Percentiles rank a stretch among this genome's conserved stretches.
These are phyloP conservation scores for Lachancea sp. DNA, from an alignment of 805 yeast genomes.

Conservation along the genomic window DNA sequence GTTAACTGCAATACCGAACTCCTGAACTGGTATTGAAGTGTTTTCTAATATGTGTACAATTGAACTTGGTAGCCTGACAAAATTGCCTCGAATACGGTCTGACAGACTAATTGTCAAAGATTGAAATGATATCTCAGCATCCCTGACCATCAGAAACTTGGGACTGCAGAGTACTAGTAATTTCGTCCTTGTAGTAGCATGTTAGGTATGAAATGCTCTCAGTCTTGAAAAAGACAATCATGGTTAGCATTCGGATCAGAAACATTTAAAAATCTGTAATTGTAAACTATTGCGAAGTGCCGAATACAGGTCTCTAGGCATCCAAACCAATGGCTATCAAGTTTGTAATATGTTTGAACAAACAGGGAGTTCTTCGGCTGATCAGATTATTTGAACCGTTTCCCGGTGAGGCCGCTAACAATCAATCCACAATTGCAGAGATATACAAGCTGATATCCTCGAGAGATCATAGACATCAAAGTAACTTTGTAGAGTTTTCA, in stretches of 20 bases:
- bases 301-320: no score
- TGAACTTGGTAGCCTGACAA: constrained; percentile 24
- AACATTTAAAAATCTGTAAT: no score
- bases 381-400: constrained; percentile 64
- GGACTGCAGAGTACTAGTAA: not conserved
- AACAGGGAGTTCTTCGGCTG: constrained; percentile 89
- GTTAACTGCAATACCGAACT: constrained; percentile 18
- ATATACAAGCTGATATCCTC: constrained; percentile 75
- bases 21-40: constrained; percentile 21
- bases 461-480: constrained; percentile 77
- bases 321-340: constrained; percentile 58
- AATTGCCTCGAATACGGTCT: constrained; percentile 26
- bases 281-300: no score
- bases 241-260: no score
- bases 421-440: constrained; percentile 34
- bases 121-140: constrained; percentile 12
- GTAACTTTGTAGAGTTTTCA: constrained; percentile 71
- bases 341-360: constrained; percentile 73
- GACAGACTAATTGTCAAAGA: constrained; percentile 11
- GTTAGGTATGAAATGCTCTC: no score
- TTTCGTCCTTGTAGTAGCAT: no score
- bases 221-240: no score
- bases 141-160: not conserved
- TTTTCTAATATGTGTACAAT: constrained; percentile 19
- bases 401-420: constrained; percentile 17